Conservation (phyloP, 129 eudicot species). For the Calendula officinalis region DNA sequence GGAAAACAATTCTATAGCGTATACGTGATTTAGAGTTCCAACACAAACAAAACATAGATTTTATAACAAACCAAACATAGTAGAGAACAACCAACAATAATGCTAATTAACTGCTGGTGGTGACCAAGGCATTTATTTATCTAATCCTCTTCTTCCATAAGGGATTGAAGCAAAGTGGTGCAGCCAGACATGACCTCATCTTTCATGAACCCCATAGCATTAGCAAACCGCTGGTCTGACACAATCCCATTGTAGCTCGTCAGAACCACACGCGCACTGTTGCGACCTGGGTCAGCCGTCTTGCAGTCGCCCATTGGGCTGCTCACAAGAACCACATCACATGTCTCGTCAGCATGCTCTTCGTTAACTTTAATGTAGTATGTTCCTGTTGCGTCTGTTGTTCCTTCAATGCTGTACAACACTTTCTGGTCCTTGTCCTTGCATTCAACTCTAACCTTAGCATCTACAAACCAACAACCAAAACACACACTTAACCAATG, state of each 20-base stretch:
- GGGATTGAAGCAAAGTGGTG: conserved; percentile 43
- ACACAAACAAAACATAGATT: conserved; percentile 18
- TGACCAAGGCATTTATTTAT: background rate
- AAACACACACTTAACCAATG: background rate
- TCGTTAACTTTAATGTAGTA: conserved; percentile 43
- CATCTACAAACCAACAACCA: conserved; percentile 35
- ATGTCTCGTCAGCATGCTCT: conserved; percentile 49
- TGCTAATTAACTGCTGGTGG: conserved; percentile 11
- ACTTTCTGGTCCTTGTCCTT: conserved; percentile 41
- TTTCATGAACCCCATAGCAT: conserved; percentile 59
- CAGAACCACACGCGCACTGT: conserved; percentile 56
- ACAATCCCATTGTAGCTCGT: conserved; percentile 59
- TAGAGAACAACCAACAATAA: conserved; percentile 10
- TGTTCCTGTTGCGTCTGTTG: conserved; percentile 55
- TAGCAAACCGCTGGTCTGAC: conserved; percentile 46
- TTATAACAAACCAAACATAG: conserved; percentile 3
- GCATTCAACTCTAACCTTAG: conserved; percentile 63
- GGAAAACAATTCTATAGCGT: conserved; percentile 8
- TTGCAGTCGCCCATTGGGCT: conserved; percentile 50
- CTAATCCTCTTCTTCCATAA: conserved; percentile 44
- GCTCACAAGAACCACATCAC: conserved; percentile 63
- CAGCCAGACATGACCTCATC: conserved; percentile 50
- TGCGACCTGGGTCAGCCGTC: conserved; percentile 54
- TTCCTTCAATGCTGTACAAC: conserved; percentile 37
- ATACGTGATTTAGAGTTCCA: conserved; percentile 6